phyloP scores from a whole-genome alignment of 106 monocot genomes.

The Dioscorea alata region DNA sequence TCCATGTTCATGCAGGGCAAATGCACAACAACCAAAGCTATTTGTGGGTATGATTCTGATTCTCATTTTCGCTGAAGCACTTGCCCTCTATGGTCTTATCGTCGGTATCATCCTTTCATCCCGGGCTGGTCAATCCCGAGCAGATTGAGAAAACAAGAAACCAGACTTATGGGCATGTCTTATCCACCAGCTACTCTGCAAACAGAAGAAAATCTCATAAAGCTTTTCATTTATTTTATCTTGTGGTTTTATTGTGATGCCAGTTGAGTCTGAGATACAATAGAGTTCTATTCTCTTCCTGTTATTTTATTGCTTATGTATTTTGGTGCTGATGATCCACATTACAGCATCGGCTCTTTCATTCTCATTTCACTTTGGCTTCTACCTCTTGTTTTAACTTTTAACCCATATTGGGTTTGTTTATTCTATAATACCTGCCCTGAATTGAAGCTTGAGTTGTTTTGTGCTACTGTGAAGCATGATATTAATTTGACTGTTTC shows the following conservation, averaged over 20 bases:
- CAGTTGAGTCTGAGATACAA: not conserved
- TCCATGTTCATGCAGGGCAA: slow-evolving; percentile 40
- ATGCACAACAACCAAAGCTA: slow-evolving; percentile 68
- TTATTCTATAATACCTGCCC: no score
- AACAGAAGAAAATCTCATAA: not conserved
- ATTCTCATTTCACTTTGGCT: no score
- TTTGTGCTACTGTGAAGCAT: no score
- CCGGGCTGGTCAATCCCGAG: slow-evolving; percentile 62
- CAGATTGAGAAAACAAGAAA: not conserved
- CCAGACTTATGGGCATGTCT: not conserved
- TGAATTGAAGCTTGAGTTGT: no score
- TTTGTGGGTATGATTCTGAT: slow-evolving; percentile 76
- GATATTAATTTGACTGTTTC: no score
- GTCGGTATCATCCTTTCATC: slow-evolving; percentile 65
- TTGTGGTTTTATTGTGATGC: not conserved
- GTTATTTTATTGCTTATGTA: no score
- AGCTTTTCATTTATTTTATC: not conserved
- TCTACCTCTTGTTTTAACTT: no score
- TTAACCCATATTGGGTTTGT: no score
- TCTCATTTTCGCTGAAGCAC: slow-evolving; percentile 56
- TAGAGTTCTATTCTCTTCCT: not conserved
- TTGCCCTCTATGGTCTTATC: slow-evolving; percentile 41
- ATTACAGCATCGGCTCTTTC: no score
- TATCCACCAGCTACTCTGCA: not conserved
- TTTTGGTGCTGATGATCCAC: no score